Evolutionary conservation across 176 grass and related monocot species (phyloP).

Genomic region (Hordeum marinum): DNA sequence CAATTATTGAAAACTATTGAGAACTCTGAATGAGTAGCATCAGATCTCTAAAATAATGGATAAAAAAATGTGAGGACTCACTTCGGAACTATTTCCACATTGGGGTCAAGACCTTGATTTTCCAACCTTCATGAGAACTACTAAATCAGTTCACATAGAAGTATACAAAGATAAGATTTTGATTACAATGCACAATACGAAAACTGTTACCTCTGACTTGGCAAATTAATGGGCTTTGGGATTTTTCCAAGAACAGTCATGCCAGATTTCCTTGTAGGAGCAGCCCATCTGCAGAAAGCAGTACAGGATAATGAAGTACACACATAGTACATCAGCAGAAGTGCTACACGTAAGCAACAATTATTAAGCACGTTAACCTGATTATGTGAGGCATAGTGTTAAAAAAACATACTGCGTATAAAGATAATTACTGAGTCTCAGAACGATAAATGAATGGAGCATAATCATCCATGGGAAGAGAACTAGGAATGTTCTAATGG

Average conservation of each 20-base stretch:
- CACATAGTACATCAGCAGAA: neutral
- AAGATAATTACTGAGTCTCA: neutral
- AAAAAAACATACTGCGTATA: neutral
- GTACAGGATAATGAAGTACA: neutral
- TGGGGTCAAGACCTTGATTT: constrained; percentile 92
- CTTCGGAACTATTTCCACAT: constrained; percentile 98
- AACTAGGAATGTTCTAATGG: neutral
- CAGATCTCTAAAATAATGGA: neutral
- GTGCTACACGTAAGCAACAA: neutral
- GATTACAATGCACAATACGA: neutral
- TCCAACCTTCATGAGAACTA: constrained; percentile 81
- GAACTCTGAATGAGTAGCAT: constrained; percentile 17
- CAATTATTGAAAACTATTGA: constrained; percentile 9
- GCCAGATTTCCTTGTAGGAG: constrained; percentile 80
- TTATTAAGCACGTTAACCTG: neutral
- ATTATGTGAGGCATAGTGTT: neutral
- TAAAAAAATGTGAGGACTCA: constrained; percentile 25
- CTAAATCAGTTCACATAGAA: constrained; percentile 30
- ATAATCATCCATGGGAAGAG: neutral
- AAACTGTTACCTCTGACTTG: constrained; percentile 79
- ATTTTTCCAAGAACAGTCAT: constrained; percentile 99
- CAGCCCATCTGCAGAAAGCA: constrained; percentile 67
- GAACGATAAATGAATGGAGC: neutral
- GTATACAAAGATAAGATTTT: neutral
- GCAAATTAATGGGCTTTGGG: constrained; percentile 96